These are phyloP conservation scores for Micractinium sp. DNA, from an alignment of 139 green algal species.

Conservation along the genomic window DNA sequence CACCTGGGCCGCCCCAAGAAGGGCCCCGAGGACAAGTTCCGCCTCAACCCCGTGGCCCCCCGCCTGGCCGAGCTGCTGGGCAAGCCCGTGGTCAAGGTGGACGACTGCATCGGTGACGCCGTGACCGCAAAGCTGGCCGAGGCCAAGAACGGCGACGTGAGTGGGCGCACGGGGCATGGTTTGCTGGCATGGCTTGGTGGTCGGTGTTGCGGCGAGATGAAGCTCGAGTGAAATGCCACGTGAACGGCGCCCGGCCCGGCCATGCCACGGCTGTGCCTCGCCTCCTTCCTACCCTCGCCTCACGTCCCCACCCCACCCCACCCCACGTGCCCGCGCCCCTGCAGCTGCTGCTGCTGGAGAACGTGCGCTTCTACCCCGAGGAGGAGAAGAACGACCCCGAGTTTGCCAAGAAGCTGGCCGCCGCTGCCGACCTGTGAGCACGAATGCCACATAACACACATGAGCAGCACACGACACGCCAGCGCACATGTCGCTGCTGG, in stretches of 20 bases:
- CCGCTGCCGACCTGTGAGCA: constrained; percentile 43
- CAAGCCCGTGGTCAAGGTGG: constrained; percentile 85
- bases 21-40: constrained; percentile 95
- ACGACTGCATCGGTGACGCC: constrained; percentile 96
- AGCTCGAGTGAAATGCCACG: no score
- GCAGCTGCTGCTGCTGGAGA: constrained; percentile 92
- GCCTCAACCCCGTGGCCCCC: constrained; percentile 56
- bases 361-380: constrained; percentile 98
- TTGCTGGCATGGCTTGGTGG: no score
- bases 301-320: not conserved
- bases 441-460: no score
- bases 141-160: constrained; percentile 86
- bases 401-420: constrained; percentile 96
- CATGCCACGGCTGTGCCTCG: not conserved
- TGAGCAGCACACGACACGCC: no score
- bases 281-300: not conserved
- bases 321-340: not conserved
- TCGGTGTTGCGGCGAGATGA: no score
- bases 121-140: constrained; percentile 76
- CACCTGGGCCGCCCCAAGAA: constrained; percentile 98
- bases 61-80: constrained; percentile 92
- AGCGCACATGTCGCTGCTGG: no score
- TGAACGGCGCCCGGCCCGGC: no score
- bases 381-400: constrained; percentile 97
- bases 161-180: no score